These are phyloP conservation scores for Thalassiosira profunda DNA, from an alignment of 108 stramenopile species.

Conservation along the genomic window DNA sequence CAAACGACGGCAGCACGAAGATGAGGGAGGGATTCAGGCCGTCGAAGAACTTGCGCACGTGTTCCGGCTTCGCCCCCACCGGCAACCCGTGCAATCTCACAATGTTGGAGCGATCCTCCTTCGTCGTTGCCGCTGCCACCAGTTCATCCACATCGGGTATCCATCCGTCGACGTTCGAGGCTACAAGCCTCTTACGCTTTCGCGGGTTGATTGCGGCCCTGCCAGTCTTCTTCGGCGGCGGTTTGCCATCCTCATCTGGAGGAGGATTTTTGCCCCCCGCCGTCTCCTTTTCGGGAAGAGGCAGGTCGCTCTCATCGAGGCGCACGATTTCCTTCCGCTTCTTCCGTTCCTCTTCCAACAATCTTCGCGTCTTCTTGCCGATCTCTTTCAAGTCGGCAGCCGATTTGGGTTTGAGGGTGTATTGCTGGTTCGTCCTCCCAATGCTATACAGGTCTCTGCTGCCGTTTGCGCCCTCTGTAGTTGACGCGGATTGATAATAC, in stretches of 20 bases:
- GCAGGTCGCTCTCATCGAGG: slow-evolving; percentile 30
- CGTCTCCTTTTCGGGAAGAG: too few species aligned
- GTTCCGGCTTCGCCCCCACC: slow-evolving; percentile 47
- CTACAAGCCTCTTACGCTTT: slow-evolving; percentile 14
- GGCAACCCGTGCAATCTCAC: slow-evolving; percentile 80
- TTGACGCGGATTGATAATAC: slow-evolving; percentile 15
- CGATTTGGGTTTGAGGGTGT: slow-evolving; percentile 8
- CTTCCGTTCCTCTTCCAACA: slow-evolving; percentile 62
- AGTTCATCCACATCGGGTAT: slow-evolving; percentile 51
- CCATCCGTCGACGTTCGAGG: slow-evolving; percentile 48
- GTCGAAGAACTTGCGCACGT: slow-evolving; percentile 72
- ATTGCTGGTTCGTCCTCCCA: slow-evolving; percentile 23
- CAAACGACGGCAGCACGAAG: slow-evolving; percentile 55
- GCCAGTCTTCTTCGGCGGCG: background rate
- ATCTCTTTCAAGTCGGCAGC: slow-evolving; percentile 52
- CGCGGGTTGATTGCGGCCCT: slow-evolving; percentile 13
- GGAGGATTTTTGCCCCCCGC: too few species aligned
- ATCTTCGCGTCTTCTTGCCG: slow-evolving; percentile 62
- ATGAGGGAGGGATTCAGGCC: slow-evolving; percentile 65
- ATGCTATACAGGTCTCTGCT: slow-evolving; percentile 16
- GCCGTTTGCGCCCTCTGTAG: background rate
- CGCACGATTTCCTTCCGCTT: slow-evolving; percentile 76
- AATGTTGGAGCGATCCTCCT: slow-evolving; percentile 57
- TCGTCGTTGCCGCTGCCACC: slow-evolving; percentile 6
- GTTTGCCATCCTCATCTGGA: background rate